Percentiles rank a stretch among this genome's conserved stretches.
phyloP scores from a whole-genome alignment of 164 flowering plant species.

The Amborella trichopoda region DNA sequence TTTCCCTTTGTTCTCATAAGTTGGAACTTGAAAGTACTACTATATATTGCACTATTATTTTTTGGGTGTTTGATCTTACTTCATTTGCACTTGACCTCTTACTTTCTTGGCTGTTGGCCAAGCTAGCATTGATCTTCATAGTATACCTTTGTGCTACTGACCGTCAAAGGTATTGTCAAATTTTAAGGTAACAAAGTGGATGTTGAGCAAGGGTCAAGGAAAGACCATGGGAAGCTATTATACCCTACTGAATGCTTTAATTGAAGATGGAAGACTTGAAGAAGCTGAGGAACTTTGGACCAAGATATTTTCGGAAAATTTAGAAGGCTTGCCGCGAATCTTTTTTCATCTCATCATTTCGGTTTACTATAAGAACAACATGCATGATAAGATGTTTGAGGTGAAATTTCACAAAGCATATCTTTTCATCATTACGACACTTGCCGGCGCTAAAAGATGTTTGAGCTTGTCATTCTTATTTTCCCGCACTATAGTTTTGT shows the following conservation, averaged over 20 bases:
- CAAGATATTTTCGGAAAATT: slow-evolving; percentile 45
- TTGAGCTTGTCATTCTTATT: no score
- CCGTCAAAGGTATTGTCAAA: no score
- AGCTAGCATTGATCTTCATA: no score
- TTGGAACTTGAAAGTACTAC: background rate
- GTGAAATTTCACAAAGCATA: no score
- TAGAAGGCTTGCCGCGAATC: slow-evolving; percentile 66
- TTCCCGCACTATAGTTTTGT: no score
- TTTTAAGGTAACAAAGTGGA: slow-evolving; percentile 85
- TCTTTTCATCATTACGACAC: no score
- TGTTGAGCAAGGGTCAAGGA: slow-evolving; percentile 97
- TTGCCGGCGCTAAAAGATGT: no score
- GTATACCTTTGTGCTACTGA: no score
- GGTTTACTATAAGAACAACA: slow-evolving; percentile 49
- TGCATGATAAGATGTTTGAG: slow-evolving; percentile 89
- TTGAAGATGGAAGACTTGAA: slow-evolving; percentile 74
- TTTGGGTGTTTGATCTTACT: no score
- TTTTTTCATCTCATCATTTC: slow-evolving; percentile 78
- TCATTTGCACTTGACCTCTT: no score
- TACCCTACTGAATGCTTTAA: slow-evolving; percentile 62
- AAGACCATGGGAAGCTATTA: slow-evolving; percentile 85
- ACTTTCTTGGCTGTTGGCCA: no score
- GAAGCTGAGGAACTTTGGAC: slow-evolving; percentile 84
- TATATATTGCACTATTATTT: no score
- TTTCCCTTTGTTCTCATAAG: background rate